Base-by-base conservation (phyloP, 495 filamentous ascomycete genomes). In the Talaromyces stipitatus region DNA sequence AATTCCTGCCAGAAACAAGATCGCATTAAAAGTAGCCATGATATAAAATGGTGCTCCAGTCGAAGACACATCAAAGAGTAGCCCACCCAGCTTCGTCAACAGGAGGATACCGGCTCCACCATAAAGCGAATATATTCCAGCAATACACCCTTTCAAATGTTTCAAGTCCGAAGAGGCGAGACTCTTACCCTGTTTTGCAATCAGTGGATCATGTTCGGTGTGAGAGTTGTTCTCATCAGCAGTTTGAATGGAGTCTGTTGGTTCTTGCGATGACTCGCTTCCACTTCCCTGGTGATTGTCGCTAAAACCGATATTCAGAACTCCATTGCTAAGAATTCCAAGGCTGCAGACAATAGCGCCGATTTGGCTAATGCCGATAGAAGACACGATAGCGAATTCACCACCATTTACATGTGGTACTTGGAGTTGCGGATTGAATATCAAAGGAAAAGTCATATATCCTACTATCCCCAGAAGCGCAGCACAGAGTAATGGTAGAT, bases 271-370 rank as follows among this genome's bases (percentile, higher is more conserved):
- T 20, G 16, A 16, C 14, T 38, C 16, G 41, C 30, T 12, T 33
- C 33, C 54, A 7, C 24, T 48, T 48, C 41, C 20, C 22, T 24
- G 59, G 22, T 20, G 22, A 28, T 60, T 78, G 28, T 83, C 77
- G 30, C 62, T 62, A 29, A 63, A 62, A 46, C 67, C 66, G 36
- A 72, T 60, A 11, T 63, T 68, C 36, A 95, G 73, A 32, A 97
- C 85, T 2, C 88, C 91, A 6, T 85, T 82, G 22, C 87, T 90
- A 5, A 98, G 76, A 1, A 95, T 84, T 0, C 89, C 91, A 14
- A 98, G 76, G 57, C 88, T 92, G 69, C 91, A 95, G 0, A 98
- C 94, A 58, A 98, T 97, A 10, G 90, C 84, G 6, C 92, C 95
- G 56, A 98, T 97, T 70, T 98, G 95, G 60, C 86, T 90, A 52